A percentile compares a stretch with the other conserved stretches of the same genome.
These are phyloP conservation scores for Colletotrichum truncatum DNA, from an alignment of 2,329 filamentous ascomycete species.

Conservation along the genomic window DNA sequence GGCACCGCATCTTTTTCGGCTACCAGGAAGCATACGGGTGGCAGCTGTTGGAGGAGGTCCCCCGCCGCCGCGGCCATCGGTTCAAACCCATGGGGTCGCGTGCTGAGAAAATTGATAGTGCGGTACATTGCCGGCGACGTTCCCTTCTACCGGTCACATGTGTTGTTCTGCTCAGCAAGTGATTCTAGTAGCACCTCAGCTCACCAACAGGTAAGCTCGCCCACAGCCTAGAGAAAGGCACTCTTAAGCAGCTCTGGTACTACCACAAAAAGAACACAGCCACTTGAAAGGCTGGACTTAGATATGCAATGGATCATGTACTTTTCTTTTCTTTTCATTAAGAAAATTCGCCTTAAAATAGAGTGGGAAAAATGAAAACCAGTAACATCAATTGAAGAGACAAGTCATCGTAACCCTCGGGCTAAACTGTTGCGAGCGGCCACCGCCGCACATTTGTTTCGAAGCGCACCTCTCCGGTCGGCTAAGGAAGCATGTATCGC, in stretches of 20 bases:
- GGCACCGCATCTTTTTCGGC: slow-evolving; percentile 16
- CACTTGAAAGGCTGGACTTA: too few relatives aligned
- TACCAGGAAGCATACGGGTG: slow-evolving; percentile 8
- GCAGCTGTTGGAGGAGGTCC: slow-evolving; percentile 2
- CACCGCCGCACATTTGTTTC: slow-evolving; percentile 1
- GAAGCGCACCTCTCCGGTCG: slow-evolving; percentile 7
- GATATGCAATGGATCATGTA: too few relatives aligned
- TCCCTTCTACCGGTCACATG: slow-evolving; percentile 27
- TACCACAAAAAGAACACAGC: too few relatives aligned
- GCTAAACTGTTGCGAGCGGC: slow-evolving; percentile 10
- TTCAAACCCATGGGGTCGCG: slow-evolving; percentile 8
- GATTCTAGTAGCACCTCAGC: too few relatives aligned
- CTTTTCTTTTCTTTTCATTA: too few relatives aligned
- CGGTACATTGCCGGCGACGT: neutral
- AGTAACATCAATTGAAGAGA: too few relatives aligned
- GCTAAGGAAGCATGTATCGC: slow-evolving; percentile 14
- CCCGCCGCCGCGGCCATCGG: slow-evolving; percentile 19
- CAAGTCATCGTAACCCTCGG: neutral
- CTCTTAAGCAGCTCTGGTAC: too few relatives aligned
- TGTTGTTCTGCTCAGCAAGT: neutral
- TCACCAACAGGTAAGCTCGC: too few relatives aligned
- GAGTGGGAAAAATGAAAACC: too few relatives aligned
- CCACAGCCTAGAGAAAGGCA: too few relatives aligned
- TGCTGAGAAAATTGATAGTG: slow-evolving; percentile 24
- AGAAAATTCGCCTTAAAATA: too few relatives aligned